Conservation (phyloP, 208 protist genomes). For the Phytomonas serpens region DNA sequence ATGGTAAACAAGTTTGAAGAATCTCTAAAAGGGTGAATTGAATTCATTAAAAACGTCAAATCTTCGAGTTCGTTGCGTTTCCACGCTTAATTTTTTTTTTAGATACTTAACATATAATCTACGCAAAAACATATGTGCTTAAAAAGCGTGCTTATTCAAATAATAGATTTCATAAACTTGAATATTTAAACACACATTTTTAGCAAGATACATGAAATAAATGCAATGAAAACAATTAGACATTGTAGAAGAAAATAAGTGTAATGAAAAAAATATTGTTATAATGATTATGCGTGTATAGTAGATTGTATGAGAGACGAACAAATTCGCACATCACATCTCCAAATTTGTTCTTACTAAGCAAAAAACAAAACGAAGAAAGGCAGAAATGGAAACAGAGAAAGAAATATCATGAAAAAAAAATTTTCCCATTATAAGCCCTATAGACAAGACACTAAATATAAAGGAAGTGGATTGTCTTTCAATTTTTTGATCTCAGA, state of each 20-base stretch:
- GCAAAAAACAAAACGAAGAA: conserved; percentile 8
- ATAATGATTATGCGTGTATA: not conserved
- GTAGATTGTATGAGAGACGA: not conserved
- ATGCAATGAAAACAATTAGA: conserved; percentile 3
- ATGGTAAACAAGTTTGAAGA: conserved; percentile 2
- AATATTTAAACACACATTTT: not conserved
- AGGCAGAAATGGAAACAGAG: conserved; percentile 3
- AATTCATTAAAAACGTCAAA: not conserved
- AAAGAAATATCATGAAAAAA: not conserved
- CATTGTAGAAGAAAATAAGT: conserved; percentile 14
- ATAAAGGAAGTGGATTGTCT: not conserved
- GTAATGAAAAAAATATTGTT: not conserved
- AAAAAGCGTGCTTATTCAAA: not conserved
- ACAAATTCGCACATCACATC: not conserved
- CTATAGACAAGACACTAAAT: not conserved
- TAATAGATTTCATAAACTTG: not conserved
- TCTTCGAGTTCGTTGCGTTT: not conserved
- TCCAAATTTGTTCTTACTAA: not conserved
- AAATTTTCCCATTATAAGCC: not conserved
- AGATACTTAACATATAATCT: not conserved
- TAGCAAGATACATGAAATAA: not conserved
- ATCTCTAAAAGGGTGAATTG: not conserved
- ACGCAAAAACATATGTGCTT: not conserved
- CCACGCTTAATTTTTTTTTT: not conserved
- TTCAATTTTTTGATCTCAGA: not conserved